Base-by-base conservation (phyloP, 2,329 filamentous ascomycete genomes). In the Nemania abortiva region DNA sequence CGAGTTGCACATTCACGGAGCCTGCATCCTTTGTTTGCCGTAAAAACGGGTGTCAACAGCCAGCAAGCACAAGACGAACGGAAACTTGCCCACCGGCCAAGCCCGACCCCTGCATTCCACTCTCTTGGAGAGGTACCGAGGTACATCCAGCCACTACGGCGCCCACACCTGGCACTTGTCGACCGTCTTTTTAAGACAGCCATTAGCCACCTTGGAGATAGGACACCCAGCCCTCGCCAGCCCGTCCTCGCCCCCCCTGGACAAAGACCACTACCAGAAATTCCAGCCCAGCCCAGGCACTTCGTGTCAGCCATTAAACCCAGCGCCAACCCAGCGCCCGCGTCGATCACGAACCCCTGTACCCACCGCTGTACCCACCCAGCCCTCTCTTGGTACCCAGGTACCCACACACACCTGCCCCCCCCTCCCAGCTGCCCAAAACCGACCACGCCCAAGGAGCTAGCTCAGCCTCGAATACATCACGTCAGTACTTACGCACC, bases 391-490 rank as follows among this genome's bases (percentile, higher is more conserved):
- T 15, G 27, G 54, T 34, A 34, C 31, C 31, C 31, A 34, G 5
- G 9, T 58, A 63, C 45, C 72, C 65, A 70, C 63, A 39, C 68
- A 55, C 63, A 55, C 63, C 57, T 47, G 42, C 45, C 54, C 59
- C 20, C 53, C 31, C 31, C 5, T 29, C 45, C 57, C 63, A 67
- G 62, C 59, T 66, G 64, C 63, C 63, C 63, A 66, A 66, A 53
- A 59, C 47, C 54, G 22, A 62, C 55, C 65, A 54, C 47, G 57
- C 63, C 70, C 61, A 73, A 67, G 69, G 65, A 69, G 65, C 66
- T 52, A 70, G 73, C 77, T 79, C 77, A 79, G 77, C 77, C 77
- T 79, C 77, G 73, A 76, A 72, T 69, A 66, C 71, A 69, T 75
- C 74, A 75, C 77, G 76, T 78, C 76, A 77, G 73, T 69, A 71